Evolutionary conservation across 139 green algal genomes (phyloP), one percentile per base, ranked within the genome.

Genomic region (Chlorella sp.): DNA sequence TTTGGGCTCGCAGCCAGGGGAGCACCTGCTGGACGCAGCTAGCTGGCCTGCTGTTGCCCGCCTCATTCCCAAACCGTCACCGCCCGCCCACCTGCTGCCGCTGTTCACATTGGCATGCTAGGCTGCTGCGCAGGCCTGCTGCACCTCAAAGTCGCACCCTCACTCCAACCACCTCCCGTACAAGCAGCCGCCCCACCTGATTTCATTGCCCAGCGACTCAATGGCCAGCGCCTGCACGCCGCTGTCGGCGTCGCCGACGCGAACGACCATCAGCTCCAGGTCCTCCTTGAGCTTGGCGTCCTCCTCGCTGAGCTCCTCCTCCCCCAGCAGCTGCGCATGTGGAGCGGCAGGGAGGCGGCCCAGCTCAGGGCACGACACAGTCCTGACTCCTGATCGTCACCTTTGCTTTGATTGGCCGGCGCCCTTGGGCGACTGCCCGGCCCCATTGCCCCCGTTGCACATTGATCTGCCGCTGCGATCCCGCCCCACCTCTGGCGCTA

Each of bases 201-300:
- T 94, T 36, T 95, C 95, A 15, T 90, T 92, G 66, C 91, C 91
- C 42, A 98, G 96, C 75, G 81, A 93, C 83, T 97, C 92, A 24
- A 99, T 87, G 9, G 97, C 96, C 2, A 95, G 73, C 81, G 95
- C 95, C 42, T 95, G 91, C 19, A 99, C 93, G 28, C 93, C 96
- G 66, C 90, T 39, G 61, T 95, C 88, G 66, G 64, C 91, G 75
- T 96, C 96, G 12, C 85, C 92, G 57, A 96, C 87, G 1, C 96
- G 91, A 89, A 97, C 94, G 24, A 99, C 97, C 92, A 99, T 93
- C 28, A 98, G 89, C 85, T 99, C 98, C 30, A 99, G 92, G 53
- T 97, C 96, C 42, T 93, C 92, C 90, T 99, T 99, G 0, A 99
- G 94, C 83, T 92, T 91, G 76, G 95, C 61, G 83, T 99, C 97